Base-by-base conservation (phyloP, 179 eudicot species). In the Spergularia azorica region DNA sequence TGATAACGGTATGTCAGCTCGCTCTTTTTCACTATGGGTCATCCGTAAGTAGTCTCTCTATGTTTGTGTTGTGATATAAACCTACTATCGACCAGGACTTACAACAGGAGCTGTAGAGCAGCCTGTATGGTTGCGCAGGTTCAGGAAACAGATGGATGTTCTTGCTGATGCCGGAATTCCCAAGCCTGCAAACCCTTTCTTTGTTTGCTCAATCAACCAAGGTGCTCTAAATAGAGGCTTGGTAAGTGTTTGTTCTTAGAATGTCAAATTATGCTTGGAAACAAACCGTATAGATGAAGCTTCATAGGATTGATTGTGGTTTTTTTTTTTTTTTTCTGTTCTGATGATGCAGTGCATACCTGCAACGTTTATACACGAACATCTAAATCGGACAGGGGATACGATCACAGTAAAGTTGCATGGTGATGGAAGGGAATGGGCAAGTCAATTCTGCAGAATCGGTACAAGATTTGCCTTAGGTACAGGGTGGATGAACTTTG, bases 181-280 rank as follows among this genome's bases (percentile, higher is more conserved):
- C 58, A 57, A 63, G 50, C 82, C 84, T 16, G 18, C 21, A 58
- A 82, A 71, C 17, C 82, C 84, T 43, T 82, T 48, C 79, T 82
- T 78, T 62, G 67, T 41, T 72, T 18, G 52, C 75, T 43, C 6
- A 2, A 66, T 82, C 0, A 75, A 59, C 32, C 4, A 17, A 21
- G 70, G 26, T 78, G 13, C 6, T 48, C 7, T 70, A 57, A 0
- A 1, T 54, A 5, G 8, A 16, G 16, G 10, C 61, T 39, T 82
- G 84, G 84, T 70, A 51, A 82, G 84, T 70, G 3, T 12, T 52
- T 54, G 4, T 20, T 15, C 32, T 20, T 32, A n/a, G 21, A 15
- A 41, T 26, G 26, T 9, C 20, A 70, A 51, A 68, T 2, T 70
- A 2, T 69, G 57, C 43, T 26, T 32, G 38, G 9, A 9, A 13